Conservation (phyloP, 805 yeast species). For the Metschnikowia aberdeeniae region DNA sequence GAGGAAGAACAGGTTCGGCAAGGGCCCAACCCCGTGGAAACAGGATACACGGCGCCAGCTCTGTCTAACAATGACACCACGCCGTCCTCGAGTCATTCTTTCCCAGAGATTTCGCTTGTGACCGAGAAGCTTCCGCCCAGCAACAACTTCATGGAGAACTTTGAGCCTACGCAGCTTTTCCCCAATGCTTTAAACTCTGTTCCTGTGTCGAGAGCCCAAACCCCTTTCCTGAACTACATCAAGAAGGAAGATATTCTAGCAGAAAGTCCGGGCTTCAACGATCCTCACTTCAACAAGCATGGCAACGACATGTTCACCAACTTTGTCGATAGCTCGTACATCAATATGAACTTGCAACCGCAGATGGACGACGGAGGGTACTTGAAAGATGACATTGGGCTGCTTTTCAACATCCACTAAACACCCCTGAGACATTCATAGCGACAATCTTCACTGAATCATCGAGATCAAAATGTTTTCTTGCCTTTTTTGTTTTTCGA, state of each 20-base stretch:
- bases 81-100: conserved; percentile 36
- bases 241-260: conserved; percentile 6
- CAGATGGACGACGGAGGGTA: conserved; percentile 14
- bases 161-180: conserved; percentile 55
- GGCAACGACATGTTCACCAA: conserved; percentile 24
- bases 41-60: conserved; percentile 1
- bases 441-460: background rate
- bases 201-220: conserved; percentile 36
- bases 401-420: conserved; percentile 10
- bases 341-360: conserved; percentile 40
- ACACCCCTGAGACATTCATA: background rate
- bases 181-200: conserved; percentile 37
- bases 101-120: conserved; percentile 54
- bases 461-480: conserved; percentile 9
- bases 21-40: background rate
- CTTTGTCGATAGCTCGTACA: conserved; percentile 38
- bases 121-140: conserved; percentile 49
- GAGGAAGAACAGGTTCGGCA: conserved; percentile 1
- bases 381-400: conserved; percentile 17
- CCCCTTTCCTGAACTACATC: conserved; percentile 20
- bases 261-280: conserved; percentile 7
- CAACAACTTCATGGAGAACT: conserved; percentile 44
- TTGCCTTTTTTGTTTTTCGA: conserved; percentile 22
- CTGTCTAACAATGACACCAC: conserved; percentile 20
- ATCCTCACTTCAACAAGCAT: conserved; percentile 6